Conservation (phyloP, 2,329 filamentous ascomycete species). For the Colletotrichum costaricense region DNA sequence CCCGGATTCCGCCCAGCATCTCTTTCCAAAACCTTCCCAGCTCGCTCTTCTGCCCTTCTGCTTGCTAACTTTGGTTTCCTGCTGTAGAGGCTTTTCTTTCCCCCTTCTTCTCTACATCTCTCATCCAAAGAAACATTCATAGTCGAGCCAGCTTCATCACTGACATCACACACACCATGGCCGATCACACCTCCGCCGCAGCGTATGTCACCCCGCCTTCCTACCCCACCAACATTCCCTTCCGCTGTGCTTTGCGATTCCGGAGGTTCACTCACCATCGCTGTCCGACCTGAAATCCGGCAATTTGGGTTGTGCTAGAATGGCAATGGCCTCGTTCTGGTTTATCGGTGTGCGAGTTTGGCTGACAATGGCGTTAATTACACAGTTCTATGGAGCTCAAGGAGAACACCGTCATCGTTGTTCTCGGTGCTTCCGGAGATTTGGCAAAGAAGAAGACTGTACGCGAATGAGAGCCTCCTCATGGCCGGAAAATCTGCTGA, state of each 20-base stretch:
- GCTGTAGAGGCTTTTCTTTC: constrained; percentile 9
- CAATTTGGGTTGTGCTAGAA: neutral
- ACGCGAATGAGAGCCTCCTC: constrained; percentile 39
- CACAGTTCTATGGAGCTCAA: constrained; percentile 91
- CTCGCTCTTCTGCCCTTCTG: constrained; percentile 33
- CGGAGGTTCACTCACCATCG: constrained; percentile 13
- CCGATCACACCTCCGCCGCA: constrained; percentile 37
- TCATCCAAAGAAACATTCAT: neutral
- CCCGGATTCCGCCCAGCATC: constrained; percentile 31
- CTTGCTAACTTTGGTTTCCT: constrained; percentile 32
- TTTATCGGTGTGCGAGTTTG: constrained; percentile 8
- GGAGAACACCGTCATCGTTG: constrained; percentile 96
- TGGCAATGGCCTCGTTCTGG: neutral
- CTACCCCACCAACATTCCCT: constrained; percentile 33
- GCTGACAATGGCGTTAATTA: constrained; percentile 9
- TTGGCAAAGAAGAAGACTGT: constrained; percentile 99
- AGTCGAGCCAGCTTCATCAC: constrained; percentile 14
- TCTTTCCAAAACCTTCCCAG: constrained; percentile 33
- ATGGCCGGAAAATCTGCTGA: constrained; percentile 40
- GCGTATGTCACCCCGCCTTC: constrained; percentile 39
- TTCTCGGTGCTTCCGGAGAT: constrained; percentile 96
- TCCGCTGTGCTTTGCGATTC: constrained; percentile 10
- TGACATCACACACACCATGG: constrained; percentile 37
- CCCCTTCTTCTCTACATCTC: neutral
- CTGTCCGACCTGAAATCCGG: neutral